Percentiles rank a stretch among this genome's conserved stretches.
phyloP scores from a whole-genome alignment of 2,329 filamentous ascomycete species.

The Sarocladium strictum region DNA sequence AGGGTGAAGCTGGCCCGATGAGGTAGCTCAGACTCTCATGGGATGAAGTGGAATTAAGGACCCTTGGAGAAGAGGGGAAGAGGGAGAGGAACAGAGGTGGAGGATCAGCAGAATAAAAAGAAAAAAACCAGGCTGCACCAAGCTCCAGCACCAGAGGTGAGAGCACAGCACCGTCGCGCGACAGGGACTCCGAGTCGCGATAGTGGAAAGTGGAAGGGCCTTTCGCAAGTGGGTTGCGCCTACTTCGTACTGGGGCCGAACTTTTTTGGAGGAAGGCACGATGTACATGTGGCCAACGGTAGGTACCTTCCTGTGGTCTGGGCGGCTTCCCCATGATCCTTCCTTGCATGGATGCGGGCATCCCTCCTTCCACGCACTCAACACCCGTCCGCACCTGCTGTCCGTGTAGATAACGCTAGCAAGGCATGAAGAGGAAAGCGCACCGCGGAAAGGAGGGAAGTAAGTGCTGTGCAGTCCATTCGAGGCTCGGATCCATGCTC shows the following conservation, averaged over 20 bases:
- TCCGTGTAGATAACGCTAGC: neutral
- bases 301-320: too few species aligned
- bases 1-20: neutral
- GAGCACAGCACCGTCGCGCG: too few species aligned
- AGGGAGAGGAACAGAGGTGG: neutral
- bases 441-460: too few species aligned
- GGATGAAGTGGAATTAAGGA: neutral
- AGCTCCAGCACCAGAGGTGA: too few species aligned
- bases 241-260: neutral
- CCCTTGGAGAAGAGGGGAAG: neutral
- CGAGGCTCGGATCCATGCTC: neutral
- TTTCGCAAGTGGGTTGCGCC: neutral
- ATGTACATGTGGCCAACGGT: too few species aligned
- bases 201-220: neutral
- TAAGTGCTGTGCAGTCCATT: neutral
- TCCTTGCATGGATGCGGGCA: neutral
- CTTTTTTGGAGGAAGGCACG: neutral
- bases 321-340: neutral
- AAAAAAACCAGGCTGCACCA: neutral
- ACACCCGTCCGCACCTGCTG: neutral
- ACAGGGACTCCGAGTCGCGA: neutral
- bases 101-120: neutral
- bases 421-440: too few species aligned
- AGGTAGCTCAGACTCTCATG: neutral
- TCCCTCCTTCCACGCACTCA: neutral